These are phyloP conservation scores for Naganishia sp. DNA, from an alignment of 1,284 basidiomycete species.

Conservation along the genomic window DNA sequence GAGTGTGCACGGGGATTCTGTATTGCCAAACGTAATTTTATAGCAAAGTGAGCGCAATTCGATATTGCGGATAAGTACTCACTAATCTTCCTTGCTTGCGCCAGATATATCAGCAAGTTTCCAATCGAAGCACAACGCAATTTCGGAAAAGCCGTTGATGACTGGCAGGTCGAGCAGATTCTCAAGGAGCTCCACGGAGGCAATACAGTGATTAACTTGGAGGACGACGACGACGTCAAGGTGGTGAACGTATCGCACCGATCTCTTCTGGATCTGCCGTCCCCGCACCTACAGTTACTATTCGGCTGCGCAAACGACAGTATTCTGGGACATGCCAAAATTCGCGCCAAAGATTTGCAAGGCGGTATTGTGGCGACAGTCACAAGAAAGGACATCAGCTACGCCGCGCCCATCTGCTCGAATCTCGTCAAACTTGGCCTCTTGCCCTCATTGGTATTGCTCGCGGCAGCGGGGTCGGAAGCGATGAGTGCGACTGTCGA, in stretches of 20 bases:
- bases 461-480: slow-evolving; percentile 43
- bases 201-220: slow-evolving; percentile 49
- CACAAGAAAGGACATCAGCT: slow-evolving; percentile 38
- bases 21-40: slow-evolving; percentile 64
- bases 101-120: slow-evolving; percentile 51
- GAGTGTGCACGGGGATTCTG: slow-evolving; percentile 69
- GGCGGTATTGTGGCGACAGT: slow-evolving; percentile 35
- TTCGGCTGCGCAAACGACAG: slow-evolving; percentile 61
- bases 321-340: slow-evolving; percentile 60
- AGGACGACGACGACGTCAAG: slow-evolving; percentile 18
- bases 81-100: background rate
- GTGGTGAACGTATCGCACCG: background rate
- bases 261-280: slow-evolving; percentile 48
- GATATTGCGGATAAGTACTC: background rate
- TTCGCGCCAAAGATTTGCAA: slow-evolving; percentile 50
- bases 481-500: slow-evolving; percentile 50
- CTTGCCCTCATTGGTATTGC: slow-evolving; percentile 56
- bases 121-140: slow-evolving; percentile 52
- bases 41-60: slow-evolving; percentile 63
- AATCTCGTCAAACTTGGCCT: slow-evolving; percentile 19
- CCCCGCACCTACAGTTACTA: slow-evolving; percentile 65
- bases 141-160: slow-evolving; percentile 68
- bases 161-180: slow-evolving; percentile 62
- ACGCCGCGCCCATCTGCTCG: slow-evolving; percentile 60
- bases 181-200: slow-evolving; percentile 39